A percentile compares a stretch with the other conserved stretches of the same genome.
These are phyloP conservation scores for Chlorella sp. DNA, from an alignment of 139 green algal species.

Conservation along the genomic window DNA sequence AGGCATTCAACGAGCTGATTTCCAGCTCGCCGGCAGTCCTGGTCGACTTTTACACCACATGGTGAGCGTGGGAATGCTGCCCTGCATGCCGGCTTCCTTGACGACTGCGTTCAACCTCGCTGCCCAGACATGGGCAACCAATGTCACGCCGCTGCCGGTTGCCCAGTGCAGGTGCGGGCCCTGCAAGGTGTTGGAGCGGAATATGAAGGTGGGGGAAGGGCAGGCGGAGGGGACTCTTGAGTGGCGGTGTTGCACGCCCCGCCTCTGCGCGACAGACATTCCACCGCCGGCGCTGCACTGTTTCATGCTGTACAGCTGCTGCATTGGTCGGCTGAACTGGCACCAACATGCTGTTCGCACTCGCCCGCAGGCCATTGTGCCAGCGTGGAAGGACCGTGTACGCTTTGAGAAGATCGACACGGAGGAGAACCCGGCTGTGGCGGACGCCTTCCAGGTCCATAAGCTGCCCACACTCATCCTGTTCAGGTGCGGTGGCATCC, in stretches of 20 bases:
- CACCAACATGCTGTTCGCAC: too few relatives aligned
- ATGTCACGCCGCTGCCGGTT: background rate
- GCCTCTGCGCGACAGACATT: too few relatives aligned
- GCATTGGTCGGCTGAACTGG: too few relatives aligned
- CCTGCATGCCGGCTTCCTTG: too few relatives aligned
- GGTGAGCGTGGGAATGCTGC: background rate
- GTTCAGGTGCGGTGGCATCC: background rate
- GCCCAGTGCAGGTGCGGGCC: background rate
- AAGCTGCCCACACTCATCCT: conserved; percentile 11
- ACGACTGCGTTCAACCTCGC: too few relatives aligned
- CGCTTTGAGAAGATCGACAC: background rate
- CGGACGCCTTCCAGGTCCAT: background rate
- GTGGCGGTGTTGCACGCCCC: too few relatives aligned
- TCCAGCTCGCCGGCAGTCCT: background rate
- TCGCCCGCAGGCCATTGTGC: background rate
- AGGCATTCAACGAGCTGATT: background rate
- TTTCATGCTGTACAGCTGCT: too few relatives aligned
- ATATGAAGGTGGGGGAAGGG: background rate
- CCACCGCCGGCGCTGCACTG: too few relatives aligned
- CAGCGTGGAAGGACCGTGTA: background rate
- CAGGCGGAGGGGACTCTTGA: too few relatives aligned
- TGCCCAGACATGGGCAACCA: too few relatives aligned
- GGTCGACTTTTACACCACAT: background rate
- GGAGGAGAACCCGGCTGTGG: background rate
- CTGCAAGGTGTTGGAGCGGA: background rate